Percentiles rank a stretch among this genome's conserved stretches.
Conservation (phyloP, 257 asterid genomes). For the Petunia axillaris region DNA sequence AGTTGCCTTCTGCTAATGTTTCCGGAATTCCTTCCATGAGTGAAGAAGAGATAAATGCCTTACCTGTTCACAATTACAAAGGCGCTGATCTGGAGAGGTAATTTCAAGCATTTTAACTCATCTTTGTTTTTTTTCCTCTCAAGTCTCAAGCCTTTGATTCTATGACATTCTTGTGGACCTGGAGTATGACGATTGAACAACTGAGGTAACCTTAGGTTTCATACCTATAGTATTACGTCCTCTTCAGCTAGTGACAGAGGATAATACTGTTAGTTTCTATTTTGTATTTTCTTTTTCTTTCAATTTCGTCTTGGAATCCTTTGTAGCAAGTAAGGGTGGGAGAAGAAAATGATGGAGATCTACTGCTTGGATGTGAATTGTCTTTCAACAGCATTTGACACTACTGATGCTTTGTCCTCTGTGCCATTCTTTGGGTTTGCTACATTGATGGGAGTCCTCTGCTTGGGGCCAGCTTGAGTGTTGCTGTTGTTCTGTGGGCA, state of each 20-base stretch:
- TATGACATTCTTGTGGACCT: slow-evolving; percentile 1
- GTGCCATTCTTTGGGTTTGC: not conserved
- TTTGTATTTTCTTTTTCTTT: too few species aligned
- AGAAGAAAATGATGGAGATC: not conserved
- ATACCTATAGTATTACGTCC: not conserved
- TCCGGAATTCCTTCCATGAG: not conserved
- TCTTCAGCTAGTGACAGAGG: not conserved
- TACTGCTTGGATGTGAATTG: not conserved
- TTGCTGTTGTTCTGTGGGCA: not conserved
- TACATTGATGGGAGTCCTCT: not conserved
- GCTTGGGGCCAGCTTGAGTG: not conserved
- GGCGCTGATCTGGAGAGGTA: not conserved
- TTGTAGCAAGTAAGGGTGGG: not conserved
- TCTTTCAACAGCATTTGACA: not conserved
- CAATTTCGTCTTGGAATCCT: not conserved
- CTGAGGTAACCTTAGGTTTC: not conserved
- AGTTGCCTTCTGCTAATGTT: slow-evolving; percentile 4
- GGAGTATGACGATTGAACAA: slow-evolving; percentile 12
- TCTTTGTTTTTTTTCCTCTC: not conserved
- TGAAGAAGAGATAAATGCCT: slow-evolving; percentile 27
- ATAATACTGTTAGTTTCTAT: not conserved
- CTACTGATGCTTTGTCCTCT: not conserved
- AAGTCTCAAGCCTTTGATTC: not conserved
- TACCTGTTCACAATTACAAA: not conserved
- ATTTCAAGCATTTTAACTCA: not conserved